A percentile compares a stretch with the other conserved stretches of the same genome.
Conservation (phyloP, 2,329 filamentous ascomycete genomes). For the Aureobasidium namibiae region DNA sequence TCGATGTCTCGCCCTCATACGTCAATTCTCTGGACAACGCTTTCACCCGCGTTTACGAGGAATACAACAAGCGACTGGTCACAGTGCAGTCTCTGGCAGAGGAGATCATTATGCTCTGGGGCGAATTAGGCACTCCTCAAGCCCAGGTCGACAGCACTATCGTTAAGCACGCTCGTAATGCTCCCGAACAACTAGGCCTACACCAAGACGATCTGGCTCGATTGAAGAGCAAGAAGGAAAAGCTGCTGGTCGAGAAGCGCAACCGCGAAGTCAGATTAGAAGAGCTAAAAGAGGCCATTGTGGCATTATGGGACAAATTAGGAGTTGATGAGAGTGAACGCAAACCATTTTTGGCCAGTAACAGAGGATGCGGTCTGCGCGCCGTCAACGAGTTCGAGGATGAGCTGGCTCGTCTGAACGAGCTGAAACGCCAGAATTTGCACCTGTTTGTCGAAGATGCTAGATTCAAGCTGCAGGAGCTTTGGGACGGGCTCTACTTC, state of each 20-base stretch:
- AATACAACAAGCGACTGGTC: conserved; percentile 77
- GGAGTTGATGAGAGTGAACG: conserved; percentile 74
- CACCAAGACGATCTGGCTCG: conserved; percentile 76
- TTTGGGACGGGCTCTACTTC: conserved; percentile 91
- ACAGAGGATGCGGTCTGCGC: conserved; percentile 82
- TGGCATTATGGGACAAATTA: conserved; percentile 80
- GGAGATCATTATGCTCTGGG: conserved; percentile 90
- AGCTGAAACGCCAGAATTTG: conserved; percentile 89
- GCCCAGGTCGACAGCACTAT: conserved; percentile 83
- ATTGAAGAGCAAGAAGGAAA: conserved; percentile 67
- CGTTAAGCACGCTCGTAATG: conserved; percentile 79
- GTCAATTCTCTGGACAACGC: conserved; percentile 80
- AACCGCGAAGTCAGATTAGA: conserved; percentile 68
- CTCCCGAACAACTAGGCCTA: conserved; percentile 87
- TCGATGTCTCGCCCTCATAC: conserved; percentile 88
- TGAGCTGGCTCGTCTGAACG: conserved; percentile 75
- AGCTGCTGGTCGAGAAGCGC: conserved; percentile 81
- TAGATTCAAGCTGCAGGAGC: conserved; percentile 78
- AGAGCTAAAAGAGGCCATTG: conserved; percentile 70
- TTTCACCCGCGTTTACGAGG: conserved; percentile 91
- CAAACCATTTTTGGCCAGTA: conserved; percentile 75
- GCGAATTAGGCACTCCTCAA: conserved; percentile 87
- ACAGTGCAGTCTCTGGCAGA: conserved; percentile 68
- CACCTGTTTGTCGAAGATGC: conserved; percentile 95
- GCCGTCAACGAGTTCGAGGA: conserved; percentile 96